These are phyloP conservation scores for Irpex rosettiformis DNA, from an alignment of 1,284 basidiomycete species.

Conservation along the genomic window DNA sequence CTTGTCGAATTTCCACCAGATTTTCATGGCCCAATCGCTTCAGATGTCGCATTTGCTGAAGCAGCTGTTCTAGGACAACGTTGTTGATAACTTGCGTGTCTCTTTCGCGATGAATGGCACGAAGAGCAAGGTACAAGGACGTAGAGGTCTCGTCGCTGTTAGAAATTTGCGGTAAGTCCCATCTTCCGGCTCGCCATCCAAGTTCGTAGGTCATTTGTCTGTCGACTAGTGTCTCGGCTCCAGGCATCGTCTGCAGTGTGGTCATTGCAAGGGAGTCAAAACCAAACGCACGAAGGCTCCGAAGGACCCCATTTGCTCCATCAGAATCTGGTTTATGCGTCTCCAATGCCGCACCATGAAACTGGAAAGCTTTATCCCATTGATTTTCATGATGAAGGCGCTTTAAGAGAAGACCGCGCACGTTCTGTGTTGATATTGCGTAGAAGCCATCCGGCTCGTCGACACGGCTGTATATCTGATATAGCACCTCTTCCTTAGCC, in stretches of 20 bases:
- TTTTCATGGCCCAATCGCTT: slow-evolving; percentile 66
- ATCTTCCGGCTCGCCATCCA: slow-evolving; percentile 88
- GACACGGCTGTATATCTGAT: slow-evolving; percentile 91
- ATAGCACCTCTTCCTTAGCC: slow-evolving; percentile 64
- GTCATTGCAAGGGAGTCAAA: slow-evolving; percentile 79
- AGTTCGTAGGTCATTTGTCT: slow-evolving; percentile 67
- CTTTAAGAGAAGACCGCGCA: slow-evolving; percentile 74
- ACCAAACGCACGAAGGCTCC: slow-evolving; percentile 84
- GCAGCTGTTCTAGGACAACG: slow-evolving; percentile 35
- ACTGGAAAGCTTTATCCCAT: slow-evolving; percentile 88
- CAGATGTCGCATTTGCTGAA: background rate
- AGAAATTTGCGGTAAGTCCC: slow-evolving; percentile 76
- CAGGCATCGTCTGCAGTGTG: slow-evolving; percentile 45
- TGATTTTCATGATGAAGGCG: slow-evolving; percentile 91
- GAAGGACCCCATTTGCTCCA: slow-evolving; percentile 57
- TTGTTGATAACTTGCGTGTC: slow-evolving; percentile 45
- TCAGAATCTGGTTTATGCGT: slow-evolving; percentile 38
- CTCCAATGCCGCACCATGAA: slow-evolving; percentile 84
- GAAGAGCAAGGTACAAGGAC: slow-evolving; percentile 75
- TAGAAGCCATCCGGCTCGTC: slow-evolving; percentile 99
- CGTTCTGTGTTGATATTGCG: slow-evolving; percentile 78
- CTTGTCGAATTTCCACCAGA: slow-evolving; percentile 68
- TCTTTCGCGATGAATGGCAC: slow-evolving; percentile 73
- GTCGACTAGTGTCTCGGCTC: slow-evolving; percentile 20
- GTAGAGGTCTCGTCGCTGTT: slow-evolving; percentile 44